Evolutionary conservation across 106 monocot species (phyloP).

Genomic region (Dioscorea dumetorum): DNA sequence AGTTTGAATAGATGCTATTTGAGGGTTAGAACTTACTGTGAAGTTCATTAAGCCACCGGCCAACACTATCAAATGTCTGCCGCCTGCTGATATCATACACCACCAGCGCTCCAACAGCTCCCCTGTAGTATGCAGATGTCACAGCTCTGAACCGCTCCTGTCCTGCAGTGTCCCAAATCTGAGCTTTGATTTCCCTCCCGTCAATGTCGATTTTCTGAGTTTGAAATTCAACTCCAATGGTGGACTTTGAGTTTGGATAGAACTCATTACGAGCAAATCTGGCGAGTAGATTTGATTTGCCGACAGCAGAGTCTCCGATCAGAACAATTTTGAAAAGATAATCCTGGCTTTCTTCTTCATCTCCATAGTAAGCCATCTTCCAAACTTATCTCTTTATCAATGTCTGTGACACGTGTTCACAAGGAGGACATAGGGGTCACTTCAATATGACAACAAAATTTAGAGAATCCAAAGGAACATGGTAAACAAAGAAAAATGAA

Average conservation of each 20-base stretch:
- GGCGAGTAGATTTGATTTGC: conserved; percentile 42
- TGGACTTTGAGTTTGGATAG: conserved; percentile 40
- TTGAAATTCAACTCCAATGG: conserved; percentile 49
- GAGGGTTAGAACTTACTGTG: conserved; percentile 21
- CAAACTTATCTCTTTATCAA: not conserved
- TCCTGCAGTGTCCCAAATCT: conserved; percentile 57
- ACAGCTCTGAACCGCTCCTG: conserved; percentile 52
- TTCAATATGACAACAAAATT: not conserved
- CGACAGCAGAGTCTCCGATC: conserved; percentile 46
- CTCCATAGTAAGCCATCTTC: conserved; percentile 23
- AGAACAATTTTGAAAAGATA: conserved; percentile 44
- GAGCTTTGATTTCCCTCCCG: conserved; percentile 49
- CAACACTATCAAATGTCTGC: conserved; percentile 42
- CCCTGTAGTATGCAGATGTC: conserved; percentile 42
- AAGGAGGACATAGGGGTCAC: conserved; percentile 5
- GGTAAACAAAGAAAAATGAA: not conserved
- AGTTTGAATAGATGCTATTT: not conserved
- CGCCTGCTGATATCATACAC: conserved; percentile 46
- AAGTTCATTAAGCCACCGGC: conserved; percentile 36
- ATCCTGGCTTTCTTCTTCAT: conserved; percentile 31
- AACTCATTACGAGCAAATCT: conserved; percentile 46
- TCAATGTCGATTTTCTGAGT: conserved; percentile 37
- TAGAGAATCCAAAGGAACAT: not conserved
- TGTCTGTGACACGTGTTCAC: not conserved
- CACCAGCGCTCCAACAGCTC: conserved; percentile 44